Evolutionary conservation across 1,139 yeast genomes (phyloP), one percentile per base, ranked within the genome.

Genomic region (Petasospora fabianii): DNA sequence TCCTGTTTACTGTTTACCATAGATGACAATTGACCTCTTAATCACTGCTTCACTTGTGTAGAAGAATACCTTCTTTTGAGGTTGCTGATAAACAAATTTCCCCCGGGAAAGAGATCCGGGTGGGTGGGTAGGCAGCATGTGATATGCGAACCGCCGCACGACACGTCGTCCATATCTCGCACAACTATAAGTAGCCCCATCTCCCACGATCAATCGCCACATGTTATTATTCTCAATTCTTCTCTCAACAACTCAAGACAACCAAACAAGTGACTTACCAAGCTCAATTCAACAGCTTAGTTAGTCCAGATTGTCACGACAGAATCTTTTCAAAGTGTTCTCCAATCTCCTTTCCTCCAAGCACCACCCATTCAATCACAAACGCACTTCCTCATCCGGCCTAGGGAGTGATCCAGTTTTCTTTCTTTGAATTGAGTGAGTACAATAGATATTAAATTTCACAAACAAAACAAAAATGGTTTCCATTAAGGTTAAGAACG

Each of bases 401-500:
- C 38, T 42, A 39, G 46, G 46, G 32, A 42, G 51, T 38, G 50
- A 49, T 27, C 43, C 44, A 34, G 39, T 46, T 17, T 33, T 44
- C 34, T 36, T 32, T 42, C 41, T 39, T 41, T 51, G 45, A 52
- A 41, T 47, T 29, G 32, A 13, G 32, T 13, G 32, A n/a, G 28
- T 21, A 21, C 10, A 22, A 22, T 22, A 22, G 5, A 6, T 22
- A 6, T 22, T 22, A 6, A 22, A 22, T n/a, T n/a, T n/a, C n/a
- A n/a, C n/a, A n/a, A n/a, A n/a, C n/a, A n/a, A n/a, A 7, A 20
- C 10, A 26, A 43, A 30, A 26, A 50, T 50, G 54, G 55, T 52
- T 28, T 46, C 51, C 28, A 48, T 54, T 27, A 50, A 51, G 65
- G 80, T 86, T 54, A 68, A 78, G 47, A 81, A 81, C 57, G 73